Percentiles rank a stretch among this genome's conserved stretches.
Evolutionary conservation across 768 basidiomycete genomes (phyloP).

Genomic region (Panaeolus cyanescens): DNA sequence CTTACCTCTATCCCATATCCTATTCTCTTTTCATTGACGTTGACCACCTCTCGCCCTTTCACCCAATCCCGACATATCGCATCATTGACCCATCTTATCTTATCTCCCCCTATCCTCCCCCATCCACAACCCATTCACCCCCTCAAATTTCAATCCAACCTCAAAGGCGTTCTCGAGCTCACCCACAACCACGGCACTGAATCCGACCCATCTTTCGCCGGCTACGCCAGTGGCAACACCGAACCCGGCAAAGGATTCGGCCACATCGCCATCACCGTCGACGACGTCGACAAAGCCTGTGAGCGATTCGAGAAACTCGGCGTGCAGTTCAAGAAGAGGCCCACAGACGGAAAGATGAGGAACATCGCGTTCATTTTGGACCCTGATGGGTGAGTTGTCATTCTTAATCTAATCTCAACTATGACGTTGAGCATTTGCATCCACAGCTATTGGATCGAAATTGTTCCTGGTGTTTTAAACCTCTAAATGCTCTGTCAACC

Average conservation of each 20-base stretch:
- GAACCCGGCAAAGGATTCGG: constrained; percentile 84
- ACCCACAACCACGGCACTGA: constrained; percentile 94
- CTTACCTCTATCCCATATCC: not conserved
- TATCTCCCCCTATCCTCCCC: not conserved
- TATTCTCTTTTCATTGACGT: not conserved
- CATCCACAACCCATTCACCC: not conserved
- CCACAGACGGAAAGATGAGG: constrained; percentile 84
- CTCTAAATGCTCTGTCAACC: too few relatives aligned
- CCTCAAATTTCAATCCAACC: not conserved
- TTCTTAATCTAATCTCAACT: not conserved
- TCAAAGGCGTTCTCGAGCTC: constrained; percentile 76
- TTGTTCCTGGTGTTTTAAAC: constrained; percentile 2
- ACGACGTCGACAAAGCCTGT: constrained; percentile 81
- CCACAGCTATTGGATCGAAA: constrained; percentile 25
- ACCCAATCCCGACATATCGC: not conserved
- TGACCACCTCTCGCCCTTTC: not conserved
- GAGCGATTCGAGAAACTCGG: constrained; percentile 78
- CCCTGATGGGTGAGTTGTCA: constrained; percentile 67
- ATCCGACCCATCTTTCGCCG: constrained; percentile 70
- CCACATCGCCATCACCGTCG: constrained; percentile 86
- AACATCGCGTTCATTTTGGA: constrained; percentile 84
- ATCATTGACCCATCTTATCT: not conserved
- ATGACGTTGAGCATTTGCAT: not conserved
- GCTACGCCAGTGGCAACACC: constrained; percentile 84
- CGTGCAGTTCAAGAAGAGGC: constrained; percentile 87